Conservation (phyloP, 2,329 filamentous ascomycete species). For the Pseudogymnoascus sp. region DNA sequence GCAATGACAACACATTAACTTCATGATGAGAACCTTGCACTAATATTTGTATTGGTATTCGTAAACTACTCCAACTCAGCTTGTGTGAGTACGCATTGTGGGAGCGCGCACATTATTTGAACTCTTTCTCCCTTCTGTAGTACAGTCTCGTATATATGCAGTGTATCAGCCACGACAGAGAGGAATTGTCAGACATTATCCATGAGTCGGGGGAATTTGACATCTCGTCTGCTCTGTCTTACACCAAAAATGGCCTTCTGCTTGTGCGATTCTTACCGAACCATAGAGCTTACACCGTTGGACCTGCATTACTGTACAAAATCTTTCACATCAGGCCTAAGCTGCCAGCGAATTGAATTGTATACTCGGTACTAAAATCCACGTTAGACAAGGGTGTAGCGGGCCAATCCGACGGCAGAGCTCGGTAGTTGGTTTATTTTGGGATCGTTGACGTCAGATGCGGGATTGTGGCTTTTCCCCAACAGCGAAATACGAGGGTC, state of each 20-base stretch:
- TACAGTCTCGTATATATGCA: not conserved
- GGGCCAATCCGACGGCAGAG: conserved; percentile 2
- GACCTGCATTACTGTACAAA: not conserved
- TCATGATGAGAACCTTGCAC: not conserved
- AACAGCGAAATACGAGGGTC: not conserved
- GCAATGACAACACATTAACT: not conserved
- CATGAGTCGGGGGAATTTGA: not conserved
- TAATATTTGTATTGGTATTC: not conserved
- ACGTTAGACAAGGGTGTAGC: not conserved
- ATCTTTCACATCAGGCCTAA: not conserved
- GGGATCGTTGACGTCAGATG: not conserved
- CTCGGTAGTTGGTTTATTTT: not conserved
- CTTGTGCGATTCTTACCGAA: not conserved
- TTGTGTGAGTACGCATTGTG: not conserved
- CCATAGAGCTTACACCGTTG: not conserved
- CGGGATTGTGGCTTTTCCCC: not conserved
- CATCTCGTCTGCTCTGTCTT: not conserved
- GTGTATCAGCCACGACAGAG: not conserved
- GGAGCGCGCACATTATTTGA: not conserved
- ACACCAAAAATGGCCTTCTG: not conserved
- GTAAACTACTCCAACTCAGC: not conserved
- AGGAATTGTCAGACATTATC: not conserved
- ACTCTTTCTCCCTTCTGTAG: not conserved
- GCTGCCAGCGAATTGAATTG: not conserved
- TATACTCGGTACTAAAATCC: not conserved